phyloP scores from a whole-genome alignment of 345 rosid genomes.

The Gossypioides kirkii region DNA sequence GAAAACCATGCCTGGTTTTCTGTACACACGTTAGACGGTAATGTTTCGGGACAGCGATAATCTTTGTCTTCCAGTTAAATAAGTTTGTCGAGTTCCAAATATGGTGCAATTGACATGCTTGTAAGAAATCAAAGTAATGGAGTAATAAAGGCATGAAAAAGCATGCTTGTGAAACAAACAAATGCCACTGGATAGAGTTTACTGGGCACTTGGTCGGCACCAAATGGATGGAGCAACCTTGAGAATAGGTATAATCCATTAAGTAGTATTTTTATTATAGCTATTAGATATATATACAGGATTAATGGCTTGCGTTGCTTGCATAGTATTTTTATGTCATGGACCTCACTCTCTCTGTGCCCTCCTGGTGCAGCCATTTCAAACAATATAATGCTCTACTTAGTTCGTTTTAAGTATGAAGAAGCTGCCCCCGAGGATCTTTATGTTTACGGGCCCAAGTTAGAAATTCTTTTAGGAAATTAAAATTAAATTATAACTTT shows the following conservation, averaged over 20 bases:
- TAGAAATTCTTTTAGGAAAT: too few species aligned
- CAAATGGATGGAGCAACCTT: background rate
- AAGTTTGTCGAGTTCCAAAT: background rate
- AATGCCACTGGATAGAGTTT: background rate
- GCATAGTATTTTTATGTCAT: too few species aligned
- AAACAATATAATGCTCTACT: too few species aligned
- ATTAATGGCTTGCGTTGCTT: too few species aligned
- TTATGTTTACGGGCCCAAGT: too few species aligned
- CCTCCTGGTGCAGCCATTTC: background rate
- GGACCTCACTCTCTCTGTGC: too few species aligned
- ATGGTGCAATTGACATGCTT: background rate
- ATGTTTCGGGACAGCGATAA: background rate
- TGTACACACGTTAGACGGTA: background rate
- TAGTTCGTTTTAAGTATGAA: too few species aligned
- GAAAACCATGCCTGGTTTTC: background rate
- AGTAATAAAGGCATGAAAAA: background rate
- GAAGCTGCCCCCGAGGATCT: too few species aligned
- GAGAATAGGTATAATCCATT: background rate
- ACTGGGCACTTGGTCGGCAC: background rate
- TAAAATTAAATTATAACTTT: too few species aligned
- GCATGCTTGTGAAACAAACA: background rate
- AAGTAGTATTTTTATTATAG: background rate
- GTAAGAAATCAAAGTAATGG: background rate
- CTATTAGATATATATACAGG: too few species aligned
- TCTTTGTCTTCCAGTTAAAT: background rate